Evolutionary conservation across 164 flowering plant genomes (phyloP), one percentile per base, ranked within the genome.

Genomic region (Amborella trichopoda): DNA sequence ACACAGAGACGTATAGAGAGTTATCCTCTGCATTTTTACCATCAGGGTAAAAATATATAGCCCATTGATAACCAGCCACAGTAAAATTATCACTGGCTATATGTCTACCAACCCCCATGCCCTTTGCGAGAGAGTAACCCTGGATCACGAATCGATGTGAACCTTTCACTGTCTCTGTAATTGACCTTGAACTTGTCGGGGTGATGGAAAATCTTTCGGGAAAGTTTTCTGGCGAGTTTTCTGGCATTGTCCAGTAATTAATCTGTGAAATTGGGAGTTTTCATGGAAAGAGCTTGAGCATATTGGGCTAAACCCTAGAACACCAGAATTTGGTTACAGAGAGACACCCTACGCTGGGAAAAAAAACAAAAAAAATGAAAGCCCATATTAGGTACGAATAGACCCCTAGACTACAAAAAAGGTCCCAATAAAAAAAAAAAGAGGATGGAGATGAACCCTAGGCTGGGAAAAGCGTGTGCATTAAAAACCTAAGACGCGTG

Each of bases 21-120:
- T 84, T 84, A 34, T 88, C 97, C 69, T 84, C 97, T 0, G 83
- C 82, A 36, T 81, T 87, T 45, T 84, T 84, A 2, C 97, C 71
- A 23, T 67, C 67, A 2, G 71, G 71, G 22, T 67, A 67, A 37
- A 67, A 67, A 41, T 62, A 67, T 9, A 84, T 66, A 40, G 95
- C 93, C 97, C 97, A 88, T 25, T 76, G 70, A 40, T 70, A 80
- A 2, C 93, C 95, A 17, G 89, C 97, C 2, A 88, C 84, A 9
- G 67, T 73, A 62, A 88, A 88, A 47, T 59, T 73, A 23, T 88
- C 94, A 64, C 87, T 80, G 27, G 94, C 89, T 23, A 88, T 78
- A 71, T 81, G 84, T 51, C 76, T 84, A 2, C 97, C 97, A 1
- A 82, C 47, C 14, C 97, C 95, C 79, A 84, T 75, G 27, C 97